Percentiles rank a stretch among this genome's conserved stretches.
Conservation (phyloP, 2,329 filamentous ascomycete genomes). For the Albophoma yamanashiensis region DNA sequence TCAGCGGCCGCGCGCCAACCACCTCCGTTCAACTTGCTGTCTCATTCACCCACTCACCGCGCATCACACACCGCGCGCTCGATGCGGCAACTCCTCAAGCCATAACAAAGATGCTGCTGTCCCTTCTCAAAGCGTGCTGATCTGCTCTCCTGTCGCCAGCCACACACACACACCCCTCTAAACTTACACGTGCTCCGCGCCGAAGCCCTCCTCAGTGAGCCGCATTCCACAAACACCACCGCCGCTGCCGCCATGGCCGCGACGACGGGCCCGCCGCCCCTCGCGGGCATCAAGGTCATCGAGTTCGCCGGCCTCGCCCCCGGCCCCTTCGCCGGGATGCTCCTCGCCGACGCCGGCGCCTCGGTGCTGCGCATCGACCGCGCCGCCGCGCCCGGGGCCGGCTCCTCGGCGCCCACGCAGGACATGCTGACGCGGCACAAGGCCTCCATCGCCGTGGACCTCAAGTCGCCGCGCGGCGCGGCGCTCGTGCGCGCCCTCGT, state of each 20-base stretch:
- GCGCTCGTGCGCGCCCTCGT: conserved; percentile 59
- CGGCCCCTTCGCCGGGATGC: conserved; percentile 77
- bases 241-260: background rate
- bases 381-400: conserved; percentile 29
- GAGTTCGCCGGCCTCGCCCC: conserved; percentile 54
- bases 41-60: background rate
- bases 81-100: background rate
- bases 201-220: background rate
- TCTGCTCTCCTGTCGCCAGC: background rate
- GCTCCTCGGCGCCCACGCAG: conserved; percentile 33
- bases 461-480: conserved; percentile 57
- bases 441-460: conserved; percentile 65
- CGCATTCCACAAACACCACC: background rate
- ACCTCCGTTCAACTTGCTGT: background rate
- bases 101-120: background rate
- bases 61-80: background rate
- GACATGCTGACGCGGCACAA: conserved; percentile 79
- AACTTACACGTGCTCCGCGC: background rate
- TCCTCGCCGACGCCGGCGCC: conserved; percentile 84
- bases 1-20: background rate
- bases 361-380: conserved; percentile 81
- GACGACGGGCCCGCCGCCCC: conserved; percentile 15
- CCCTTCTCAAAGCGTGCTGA: background rate
- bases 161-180: background rate
- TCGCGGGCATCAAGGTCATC: conserved; percentile 44